These are phyloP conservation scores for Albophoma yamanashiensis DNA, from an alignment of 2,329 filamentous ascomycete species.

Conservation along the genomic window DNA sequence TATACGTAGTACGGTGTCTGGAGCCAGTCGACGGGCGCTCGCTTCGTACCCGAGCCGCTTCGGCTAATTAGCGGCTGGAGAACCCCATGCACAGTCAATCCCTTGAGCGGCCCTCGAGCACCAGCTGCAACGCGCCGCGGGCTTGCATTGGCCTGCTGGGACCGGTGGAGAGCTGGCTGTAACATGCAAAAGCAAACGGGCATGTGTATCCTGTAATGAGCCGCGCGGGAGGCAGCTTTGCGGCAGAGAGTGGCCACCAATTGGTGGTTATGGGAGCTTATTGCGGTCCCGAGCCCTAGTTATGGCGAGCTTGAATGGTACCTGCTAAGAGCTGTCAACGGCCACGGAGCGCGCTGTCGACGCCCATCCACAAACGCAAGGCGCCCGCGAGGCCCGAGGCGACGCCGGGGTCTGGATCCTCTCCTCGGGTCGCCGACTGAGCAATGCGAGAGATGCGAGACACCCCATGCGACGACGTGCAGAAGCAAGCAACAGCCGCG, in stretches of 20 bases:
- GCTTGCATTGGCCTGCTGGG: neutral
- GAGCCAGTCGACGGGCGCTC: neutral
- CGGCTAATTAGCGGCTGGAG: neutral
- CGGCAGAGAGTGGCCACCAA: neutral
- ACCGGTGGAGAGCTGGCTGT: neutral
- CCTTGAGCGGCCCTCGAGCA: neutral
- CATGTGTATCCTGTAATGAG: too few species aligned
- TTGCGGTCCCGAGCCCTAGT: neutral
- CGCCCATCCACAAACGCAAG: neutral
- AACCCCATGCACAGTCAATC: neutral
- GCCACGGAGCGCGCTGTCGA: neutral
- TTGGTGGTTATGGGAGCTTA: neutral
- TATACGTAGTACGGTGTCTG: neutral
- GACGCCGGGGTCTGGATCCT: neutral
- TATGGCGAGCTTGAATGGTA: neutral
- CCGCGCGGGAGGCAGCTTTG: neutral
- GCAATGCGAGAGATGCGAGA: neutral
- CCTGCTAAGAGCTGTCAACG: neutral
- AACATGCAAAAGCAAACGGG: neutral
- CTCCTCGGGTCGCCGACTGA: neutral
- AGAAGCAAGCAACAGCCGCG: neutral
- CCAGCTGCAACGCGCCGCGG: neutral
- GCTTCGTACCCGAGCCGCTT: neutral
- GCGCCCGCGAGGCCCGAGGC: neutral
- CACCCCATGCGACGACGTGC: neutral